These are phyloP conservation scores for Leccinum variicolor DNA, from an alignment of 768 basidiomycete species.

Conservation along the genomic window DNA sequence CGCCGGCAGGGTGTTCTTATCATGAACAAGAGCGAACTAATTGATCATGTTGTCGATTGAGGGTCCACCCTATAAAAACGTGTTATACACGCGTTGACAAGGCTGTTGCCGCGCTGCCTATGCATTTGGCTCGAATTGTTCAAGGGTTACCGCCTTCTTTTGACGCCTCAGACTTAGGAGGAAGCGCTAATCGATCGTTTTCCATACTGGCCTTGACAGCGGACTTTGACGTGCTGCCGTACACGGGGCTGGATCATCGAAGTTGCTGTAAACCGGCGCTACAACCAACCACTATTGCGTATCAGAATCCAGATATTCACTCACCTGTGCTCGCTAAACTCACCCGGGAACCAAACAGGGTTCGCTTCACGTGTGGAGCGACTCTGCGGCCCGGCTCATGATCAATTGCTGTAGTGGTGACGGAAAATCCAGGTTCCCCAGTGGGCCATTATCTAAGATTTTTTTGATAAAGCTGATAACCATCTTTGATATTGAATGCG, in stretches of 20 bases:
- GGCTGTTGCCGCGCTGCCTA: slow-evolving; percentile 30
- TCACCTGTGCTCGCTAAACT: slow-evolving; percentile 8
- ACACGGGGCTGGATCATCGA: neutral
- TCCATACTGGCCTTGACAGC: slow-evolving; percentile 13
- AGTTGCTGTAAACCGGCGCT: slow-evolving; percentile 11
- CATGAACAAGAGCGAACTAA: slow-evolving; percentile 16
- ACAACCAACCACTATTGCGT: neutral
- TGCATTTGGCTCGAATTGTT: slow-evolving; percentile 19
- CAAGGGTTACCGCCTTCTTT: slow-evolving; percentile 18
- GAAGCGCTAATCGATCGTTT: slow-evolving; percentile 8
- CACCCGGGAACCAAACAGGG: neutral
- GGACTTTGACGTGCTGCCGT: slow-evolving; percentile 2
- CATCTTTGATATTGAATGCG: neutral
- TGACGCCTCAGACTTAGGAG: slow-evolving; percentile 10
- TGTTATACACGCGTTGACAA: slow-evolving; percentile 31
- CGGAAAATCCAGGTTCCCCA: neutral
- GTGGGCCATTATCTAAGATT: neutral
- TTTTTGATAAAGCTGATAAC: neutral
- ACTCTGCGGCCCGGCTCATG: neutral
- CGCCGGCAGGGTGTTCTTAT: slow-evolving; percentile 27
- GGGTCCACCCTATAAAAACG: slow-evolving; percentile 37
- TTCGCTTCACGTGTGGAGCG: neutral
- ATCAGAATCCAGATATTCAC: neutral
- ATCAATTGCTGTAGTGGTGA: neutral
- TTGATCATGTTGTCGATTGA: slow-evolving; percentile 30